These are phyloP conservation scores for Crucihimalaya himalaica DNA, from an alignment of 345 rosid genomes.

Conservation along the genomic window DNA sequence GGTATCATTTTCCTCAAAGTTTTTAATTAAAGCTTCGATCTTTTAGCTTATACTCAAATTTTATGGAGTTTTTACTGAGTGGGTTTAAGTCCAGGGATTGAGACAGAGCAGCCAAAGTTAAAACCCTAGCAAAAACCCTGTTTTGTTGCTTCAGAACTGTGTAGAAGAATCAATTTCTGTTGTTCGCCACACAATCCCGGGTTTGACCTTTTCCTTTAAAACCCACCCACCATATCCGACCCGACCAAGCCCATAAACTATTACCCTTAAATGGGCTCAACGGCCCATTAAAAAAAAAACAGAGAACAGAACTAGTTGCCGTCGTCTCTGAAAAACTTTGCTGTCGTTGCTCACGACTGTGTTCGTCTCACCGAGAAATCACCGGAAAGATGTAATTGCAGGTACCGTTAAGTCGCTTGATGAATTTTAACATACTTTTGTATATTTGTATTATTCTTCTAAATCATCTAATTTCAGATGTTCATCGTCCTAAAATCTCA, in stretches of 20 bases:
- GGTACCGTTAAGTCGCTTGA: neutral
- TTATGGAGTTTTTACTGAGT: neutral
- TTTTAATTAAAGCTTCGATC: neutral
- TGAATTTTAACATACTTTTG: no score
- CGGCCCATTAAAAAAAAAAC: conserved; percentile 1
- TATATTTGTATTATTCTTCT: neutral
- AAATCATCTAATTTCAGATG: no score
- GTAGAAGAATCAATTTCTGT: conserved; percentile 36
- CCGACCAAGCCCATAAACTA: neutral
- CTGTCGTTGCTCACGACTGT: neutral
- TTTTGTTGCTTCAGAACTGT: conserved; percentile 30
- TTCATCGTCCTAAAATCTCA: no score
- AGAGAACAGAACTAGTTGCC: neutral
- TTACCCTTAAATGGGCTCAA: neutral
- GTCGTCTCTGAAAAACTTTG: neutral
- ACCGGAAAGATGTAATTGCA: neutral
- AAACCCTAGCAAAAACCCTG: conserved; percentile 48
- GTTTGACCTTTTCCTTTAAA: conserved; percentile 24
- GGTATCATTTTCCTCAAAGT: conserved; percentile 54
- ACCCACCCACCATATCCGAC: neutral
- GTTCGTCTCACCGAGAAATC: neutral
- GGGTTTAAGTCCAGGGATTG: neutral
- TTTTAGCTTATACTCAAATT: neutral
- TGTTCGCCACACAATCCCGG: conserved; percentile 31
- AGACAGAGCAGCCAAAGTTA: conserved; percentile 24